Conservation (phyloP, 805 yeast genomes). For the Candida jianshihensis region DNA sequence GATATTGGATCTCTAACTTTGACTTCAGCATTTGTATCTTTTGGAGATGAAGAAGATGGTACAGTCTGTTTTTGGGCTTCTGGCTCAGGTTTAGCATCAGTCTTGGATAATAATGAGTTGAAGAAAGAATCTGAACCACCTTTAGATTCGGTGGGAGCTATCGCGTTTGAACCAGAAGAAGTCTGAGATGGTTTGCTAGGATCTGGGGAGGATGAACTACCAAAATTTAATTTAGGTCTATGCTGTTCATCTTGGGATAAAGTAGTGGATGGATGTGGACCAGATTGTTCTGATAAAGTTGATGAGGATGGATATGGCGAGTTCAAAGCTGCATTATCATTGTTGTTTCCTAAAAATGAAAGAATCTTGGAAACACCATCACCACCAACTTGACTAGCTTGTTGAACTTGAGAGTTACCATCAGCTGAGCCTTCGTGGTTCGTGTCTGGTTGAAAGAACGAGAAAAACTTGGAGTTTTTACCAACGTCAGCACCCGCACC, state of each 20-base stretch:
- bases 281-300: slow-evolving; percentile 1
- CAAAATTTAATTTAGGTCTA: slow-evolving; percentile 3
- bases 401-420: slow-evolving; percentile 3
- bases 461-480: slow-evolving; percentile 22
- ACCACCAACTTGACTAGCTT: background rate
- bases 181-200: slow-evolving; percentile 1
- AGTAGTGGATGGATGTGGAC: slow-evolving; percentile 3
- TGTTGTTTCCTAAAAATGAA: slow-evolving; percentile 19
- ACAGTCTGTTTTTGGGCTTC: no score
- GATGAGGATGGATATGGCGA: slow-evolving; percentile 3
- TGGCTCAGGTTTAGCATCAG: slow-evolving; percentile 6
- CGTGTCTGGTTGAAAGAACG: slow-evolving; percentile 19
- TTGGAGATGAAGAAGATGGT: slow-evolving; percentile 1
- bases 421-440: background rate
- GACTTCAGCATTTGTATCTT: background rate
- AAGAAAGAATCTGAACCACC: slow-evolving; percentile 20
- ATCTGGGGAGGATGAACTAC: background rate
- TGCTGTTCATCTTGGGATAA: slow-evolving; percentile 6
- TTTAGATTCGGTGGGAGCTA: slow-evolving; percentile 20
- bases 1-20: slow-evolving; percentile 1
- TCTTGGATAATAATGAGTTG: slow-evolving; percentile 17
- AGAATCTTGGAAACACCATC: slow-evolving; percentile 21
- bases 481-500: slow-evolving; percentile 9
- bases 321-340: slow-evolving; percentile 2
- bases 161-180: no score